Evolutionary conservation across 2,329 filamentous ascomycete genomes (phyloP).

Genomic region (Nemania sp.): DNA sequence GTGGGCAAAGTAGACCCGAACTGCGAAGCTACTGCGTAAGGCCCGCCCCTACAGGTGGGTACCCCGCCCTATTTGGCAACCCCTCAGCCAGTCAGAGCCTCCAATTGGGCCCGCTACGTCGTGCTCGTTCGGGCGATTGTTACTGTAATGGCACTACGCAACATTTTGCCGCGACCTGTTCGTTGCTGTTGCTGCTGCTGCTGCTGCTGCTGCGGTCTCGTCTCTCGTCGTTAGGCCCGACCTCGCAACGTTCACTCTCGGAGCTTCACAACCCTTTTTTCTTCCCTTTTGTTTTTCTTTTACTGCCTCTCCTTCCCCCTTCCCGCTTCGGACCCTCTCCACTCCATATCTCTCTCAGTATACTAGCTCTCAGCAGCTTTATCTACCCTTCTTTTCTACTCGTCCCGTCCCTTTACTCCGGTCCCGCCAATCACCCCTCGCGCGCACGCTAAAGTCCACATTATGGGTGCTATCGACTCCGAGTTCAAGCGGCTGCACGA

Average conservation of each 20-base stretch:
- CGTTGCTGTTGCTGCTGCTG: conserved; percentile 5
- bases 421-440: conserved; percentile 33
- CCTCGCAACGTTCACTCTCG: conserved; percentile 29
- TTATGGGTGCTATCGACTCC: conserved; percentile 90
- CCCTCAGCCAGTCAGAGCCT: conserved; percentile 28
- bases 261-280: conserved; percentile 16
- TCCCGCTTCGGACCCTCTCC: conserved; percentile 20
- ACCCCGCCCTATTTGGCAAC: conserved; percentile 21
- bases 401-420: conserved; percentile 26
- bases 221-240: conserved; percentile 26
- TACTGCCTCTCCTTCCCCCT: conserved; percentile 12
- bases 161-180: conserved; percentile 36
- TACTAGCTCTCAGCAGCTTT: conserved; percentile 16
- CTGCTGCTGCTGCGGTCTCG: too few species aligned
- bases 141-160: conserved; percentile 21
- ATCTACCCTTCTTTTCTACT: conserved; percentile 28
- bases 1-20: too few species aligned
- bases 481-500: conserved; percentile 83
- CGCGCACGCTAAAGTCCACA: conserved; percentile 38
- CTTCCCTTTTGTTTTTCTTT: conserved; percentile 26
- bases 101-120: conserved; percentile 32
- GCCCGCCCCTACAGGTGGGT: conserved; percentile 1
- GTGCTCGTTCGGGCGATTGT: conserved; percentile 4
- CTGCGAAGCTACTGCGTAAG: too few species aligned
- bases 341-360: conserved; percentile 10